phyloP scores from a whole-genome alignment of 805 yeast species.

The Barnettozyma wickerhamii region DNA sequence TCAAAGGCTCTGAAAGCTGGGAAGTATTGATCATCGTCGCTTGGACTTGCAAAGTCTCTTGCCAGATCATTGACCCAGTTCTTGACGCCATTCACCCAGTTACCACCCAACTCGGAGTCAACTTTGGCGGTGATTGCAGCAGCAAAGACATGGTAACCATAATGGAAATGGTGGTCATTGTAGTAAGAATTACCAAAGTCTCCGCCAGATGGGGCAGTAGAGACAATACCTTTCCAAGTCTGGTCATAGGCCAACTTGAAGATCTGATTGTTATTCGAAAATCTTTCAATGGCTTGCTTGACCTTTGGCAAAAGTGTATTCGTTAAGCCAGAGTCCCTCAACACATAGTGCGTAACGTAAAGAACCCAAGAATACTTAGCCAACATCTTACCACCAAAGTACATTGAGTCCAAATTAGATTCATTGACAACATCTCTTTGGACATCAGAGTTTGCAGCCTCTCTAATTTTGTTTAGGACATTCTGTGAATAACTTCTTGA shows the following conservation, averaged over 20 bases:
- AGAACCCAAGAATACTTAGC: slow-evolving; percentile 89
- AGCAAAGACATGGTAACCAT: slow-evolving; percentile 70
- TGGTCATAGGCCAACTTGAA: slow-evolving; percentile 76
- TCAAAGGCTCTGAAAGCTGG: slow-evolving; percentile 68
- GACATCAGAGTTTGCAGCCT: slow-evolving; percentile 33
- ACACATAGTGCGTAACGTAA: slow-evolving; percentile 62
- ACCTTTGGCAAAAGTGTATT: slow-evolving; percentile 48
- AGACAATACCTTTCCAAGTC: slow-evolving; percentile 73
- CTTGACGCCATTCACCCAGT: slow-evolving; percentile 48
- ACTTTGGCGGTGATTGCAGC: slow-evolving; percentile 58
- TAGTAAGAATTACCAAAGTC: slow-evolving; percentile 74
- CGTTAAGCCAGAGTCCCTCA: slow-evolving; percentile 53
- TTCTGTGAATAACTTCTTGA: slow-evolving; percentile 25
- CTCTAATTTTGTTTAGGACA: slow-evolving; percentile 27
- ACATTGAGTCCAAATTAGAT: slow-evolving; percentile 74
- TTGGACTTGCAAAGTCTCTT: slow-evolving; percentile 67
- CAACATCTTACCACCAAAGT: slow-evolving; percentile 80
- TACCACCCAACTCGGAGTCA: slow-evolving; percentile 44
- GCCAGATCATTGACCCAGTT: slow-evolving; percentile 53
- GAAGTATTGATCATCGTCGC: slow-evolving; percentile 47
- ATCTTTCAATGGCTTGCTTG: slow-evolving; percentile 65
- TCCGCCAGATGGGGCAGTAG: slow-evolving; percentile 53
- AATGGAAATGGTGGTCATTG: slow-evolving; percentile 76
- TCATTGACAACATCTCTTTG: slow-evolving; percentile 39
- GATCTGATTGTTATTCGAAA: slow-evolving; percentile 62